A percentile compares a stretch with the other conserved stretches of the same genome.
Evolutionary conservation across 495 filamentous ascomycete species (phyloP).

Genomic region (Xylaria telfairii): DNA sequence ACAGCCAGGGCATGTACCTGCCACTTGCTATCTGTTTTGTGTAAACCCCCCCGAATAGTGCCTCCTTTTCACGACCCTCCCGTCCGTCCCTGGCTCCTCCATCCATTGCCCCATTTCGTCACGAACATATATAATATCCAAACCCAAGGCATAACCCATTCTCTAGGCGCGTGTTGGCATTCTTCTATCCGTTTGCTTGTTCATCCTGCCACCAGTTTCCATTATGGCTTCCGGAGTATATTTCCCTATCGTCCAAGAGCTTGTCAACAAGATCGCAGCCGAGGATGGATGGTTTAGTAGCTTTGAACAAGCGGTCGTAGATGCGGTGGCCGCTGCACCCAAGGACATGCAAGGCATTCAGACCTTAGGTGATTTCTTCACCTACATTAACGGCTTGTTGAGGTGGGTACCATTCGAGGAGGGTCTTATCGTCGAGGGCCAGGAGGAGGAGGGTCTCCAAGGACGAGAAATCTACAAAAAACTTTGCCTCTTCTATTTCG

Average conservation of each 20-base stretch:
- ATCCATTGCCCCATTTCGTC: background rate
- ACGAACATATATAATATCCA: background rate
- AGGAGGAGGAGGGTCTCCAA: no score
- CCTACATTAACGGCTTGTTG: conserved; percentile 30
- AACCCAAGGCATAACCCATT: background rate
- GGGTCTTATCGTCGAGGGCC: no score
- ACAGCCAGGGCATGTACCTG: background rate
- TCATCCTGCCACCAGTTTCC: background rate
- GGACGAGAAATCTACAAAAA: conserved; percentile 37
- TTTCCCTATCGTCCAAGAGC: conserved; percentile 2
- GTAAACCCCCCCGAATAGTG: background rate
- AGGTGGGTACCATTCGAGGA: conserved; percentile 39
- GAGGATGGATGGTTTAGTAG: background rate
- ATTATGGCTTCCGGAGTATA: background rate
- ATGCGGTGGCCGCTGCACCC: background rate
- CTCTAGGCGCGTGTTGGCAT: background rate
- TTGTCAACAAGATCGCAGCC: background rate
- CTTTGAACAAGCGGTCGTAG: background rate
- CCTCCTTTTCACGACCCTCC: background rate
- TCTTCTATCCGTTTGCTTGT: conserved; percentile 8
- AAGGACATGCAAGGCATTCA: background rate
- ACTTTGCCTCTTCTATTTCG: conserved; percentile 42
- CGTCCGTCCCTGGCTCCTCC: background rate
- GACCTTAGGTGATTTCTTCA: background rate
- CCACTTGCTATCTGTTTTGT: background rate